Conservation (phyloP, 1,284 basidiomycete species). For the Ganoderma lingzhi region DNA sequence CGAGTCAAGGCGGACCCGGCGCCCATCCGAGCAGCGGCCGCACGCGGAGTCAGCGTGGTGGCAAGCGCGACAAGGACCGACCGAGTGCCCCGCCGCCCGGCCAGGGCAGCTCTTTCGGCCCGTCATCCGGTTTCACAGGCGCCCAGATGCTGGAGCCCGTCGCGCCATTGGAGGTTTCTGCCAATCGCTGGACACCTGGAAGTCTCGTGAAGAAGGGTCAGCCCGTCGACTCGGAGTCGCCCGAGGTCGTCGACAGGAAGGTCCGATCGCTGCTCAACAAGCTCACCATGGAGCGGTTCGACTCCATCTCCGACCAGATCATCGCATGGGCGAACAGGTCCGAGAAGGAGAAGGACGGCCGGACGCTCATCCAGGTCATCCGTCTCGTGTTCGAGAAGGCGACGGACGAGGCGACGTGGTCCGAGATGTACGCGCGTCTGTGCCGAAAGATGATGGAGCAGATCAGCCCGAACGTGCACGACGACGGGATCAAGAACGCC, state of each 20-base stretch:
- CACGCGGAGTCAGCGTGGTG: conserved; percentile 77
- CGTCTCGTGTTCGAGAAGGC: conserved; percentile 97
- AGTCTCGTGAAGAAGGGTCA: conserved; percentile 47
- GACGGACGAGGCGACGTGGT: conserved; percentile 52
- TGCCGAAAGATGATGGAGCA: conserved; percentile 78
- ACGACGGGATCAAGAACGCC: conserved; percentile 79
- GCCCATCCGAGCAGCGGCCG: conserved; percentile 60
- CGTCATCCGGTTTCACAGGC: conserved; percentile 32
- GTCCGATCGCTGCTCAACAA: conserved; percentile 95
- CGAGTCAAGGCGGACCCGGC: conserved; percentile 76
- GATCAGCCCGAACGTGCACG: conserved; percentile 88
- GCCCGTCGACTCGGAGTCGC: conserved; percentile 67
- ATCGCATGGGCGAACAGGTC: conserved; percentile 94
- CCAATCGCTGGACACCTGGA: conserved; percentile 82
- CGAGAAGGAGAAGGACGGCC: conserved; percentile 90
- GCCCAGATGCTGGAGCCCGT: conserved; percentile 63
- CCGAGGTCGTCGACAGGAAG: conserved; percentile 90
- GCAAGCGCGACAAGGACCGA: conserved; percentile 60
- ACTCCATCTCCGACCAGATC: conserved; percentile 67
- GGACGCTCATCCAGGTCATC: conserved; percentile 95
- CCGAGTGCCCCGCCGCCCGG: conserved; percentile 31
- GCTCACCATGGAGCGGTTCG: conserved; percentile 96
- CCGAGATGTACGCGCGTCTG: conserved; percentile 66
- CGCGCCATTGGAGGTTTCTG: conserved; percentile 78
- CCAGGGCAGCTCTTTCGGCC: conserved; percentile 33